Percentiles rank a stretch among this genome's conserved stretches.
These are phyloP conservation scores for Penicillium sp. DNA, from an alignment of 2,329 filamentous ascomycete species.

Conservation along the genomic window DNA sequence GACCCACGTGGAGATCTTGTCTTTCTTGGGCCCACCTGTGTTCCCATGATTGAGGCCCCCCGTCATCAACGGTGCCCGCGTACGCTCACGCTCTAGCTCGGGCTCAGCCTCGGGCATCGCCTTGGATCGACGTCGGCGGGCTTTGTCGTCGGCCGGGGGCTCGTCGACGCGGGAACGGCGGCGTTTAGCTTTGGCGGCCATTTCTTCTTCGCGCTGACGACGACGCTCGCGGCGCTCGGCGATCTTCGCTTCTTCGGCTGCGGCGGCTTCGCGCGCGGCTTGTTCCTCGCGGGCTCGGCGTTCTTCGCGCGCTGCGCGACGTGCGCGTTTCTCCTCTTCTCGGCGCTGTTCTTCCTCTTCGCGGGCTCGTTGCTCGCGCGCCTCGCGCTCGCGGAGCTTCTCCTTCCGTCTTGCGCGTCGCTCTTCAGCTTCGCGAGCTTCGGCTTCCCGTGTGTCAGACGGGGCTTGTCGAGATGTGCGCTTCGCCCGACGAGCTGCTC, in stretches of 20 bases:
- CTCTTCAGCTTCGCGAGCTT: slow-evolving; percentile 40
- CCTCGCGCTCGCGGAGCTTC: slow-evolving; percentile 47
- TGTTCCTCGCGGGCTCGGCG: slow-evolving; percentile 49
- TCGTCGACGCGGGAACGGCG: slow-evolving; percentile 37
- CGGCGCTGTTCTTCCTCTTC: slow-evolving; percentile 43
- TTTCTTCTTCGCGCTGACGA: slow-evolving; percentile 38
- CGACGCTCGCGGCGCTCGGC: slow-evolving; percentile 46
- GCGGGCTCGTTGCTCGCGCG: slow-evolving; percentile 38
- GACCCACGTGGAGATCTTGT: slow-evolving; percentile 55
- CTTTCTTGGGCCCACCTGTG: slow-evolving; percentile 28
- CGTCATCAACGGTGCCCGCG: slow-evolving; percentile 33
- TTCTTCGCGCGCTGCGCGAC: slow-evolving; percentile 39
- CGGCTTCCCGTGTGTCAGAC: slow-evolving; percentile 37
- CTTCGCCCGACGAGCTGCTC: slow-evolving; percentile 63
- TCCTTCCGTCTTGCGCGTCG: slow-evolving; percentile 53
- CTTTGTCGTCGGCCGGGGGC: slow-evolving; percentile 33
- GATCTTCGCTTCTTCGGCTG: slow-evolving; percentile 39
- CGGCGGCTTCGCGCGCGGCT: slow-evolving; percentile 38
- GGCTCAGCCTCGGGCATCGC: slow-evolving; percentile 21
- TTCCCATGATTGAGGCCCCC: slow-evolving; percentile 34
- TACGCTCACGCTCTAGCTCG: slow-evolving; percentile 24
- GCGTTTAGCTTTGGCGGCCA: slow-evolving; percentile 34
- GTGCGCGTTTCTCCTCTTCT: slow-evolving; percentile 35
- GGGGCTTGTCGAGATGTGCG: slow-evolving; percentile 44
- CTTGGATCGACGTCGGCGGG: slow-evolving; percentile 40